Conservation (phyloP, 2,329 filamentous ascomycete species). For the Cercospora brassicicola region DNA sequence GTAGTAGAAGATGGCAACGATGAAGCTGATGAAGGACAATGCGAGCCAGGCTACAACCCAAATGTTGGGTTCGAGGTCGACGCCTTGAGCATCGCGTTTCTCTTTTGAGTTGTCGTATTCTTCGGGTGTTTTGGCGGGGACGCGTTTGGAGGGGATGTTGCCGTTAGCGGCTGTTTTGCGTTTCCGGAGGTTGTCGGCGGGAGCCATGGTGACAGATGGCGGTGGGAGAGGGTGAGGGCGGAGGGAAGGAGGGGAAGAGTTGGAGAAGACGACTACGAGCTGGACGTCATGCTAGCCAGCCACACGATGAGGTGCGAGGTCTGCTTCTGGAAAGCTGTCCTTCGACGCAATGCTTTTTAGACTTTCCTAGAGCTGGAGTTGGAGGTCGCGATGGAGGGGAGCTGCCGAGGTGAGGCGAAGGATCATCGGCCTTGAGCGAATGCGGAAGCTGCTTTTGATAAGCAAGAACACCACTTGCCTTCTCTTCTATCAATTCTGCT, state of each 20-base stretch:
- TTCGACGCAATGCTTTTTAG: not conserved
- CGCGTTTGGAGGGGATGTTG: conserved; percentile 9
- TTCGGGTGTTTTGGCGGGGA: conserved; percentile 13
- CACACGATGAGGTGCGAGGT: not conserved
- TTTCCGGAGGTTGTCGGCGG: conserved; percentile 20
- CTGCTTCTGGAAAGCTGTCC: conserved; percentile 3
- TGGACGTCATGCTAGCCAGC: conserved; percentile 13
- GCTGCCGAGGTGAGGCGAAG: conserved; percentile 6
- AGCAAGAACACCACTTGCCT: not conserved
- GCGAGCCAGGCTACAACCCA: conserved; percentile 23
- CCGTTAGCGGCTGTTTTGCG: conserved; percentile 20
- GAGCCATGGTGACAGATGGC: conserved; percentile 15
- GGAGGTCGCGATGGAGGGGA: not conserved
- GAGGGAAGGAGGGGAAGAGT: not conserved
- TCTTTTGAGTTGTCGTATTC: conserved; percentile 20
- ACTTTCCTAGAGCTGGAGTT: conserved; percentile 1
- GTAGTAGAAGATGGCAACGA: conserved; percentile 25
- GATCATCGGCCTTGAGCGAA: not conserved
- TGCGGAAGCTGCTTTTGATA: conserved; percentile 5
- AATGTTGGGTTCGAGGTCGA: conserved; percentile 28
- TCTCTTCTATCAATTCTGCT: not conserved
- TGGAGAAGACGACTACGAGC: not conserved
- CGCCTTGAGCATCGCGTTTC: conserved; percentile 7
- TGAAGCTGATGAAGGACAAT: conserved; percentile 18
- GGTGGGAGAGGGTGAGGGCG: not conserved